Percentiles rank a stretch among this genome's conserved stretches.
These are phyloP conservation scores for Pleurotus salmoneostramineus DNA, from an alignment of 768 basidiomycete genomes.

Conservation along the genomic window DNA sequence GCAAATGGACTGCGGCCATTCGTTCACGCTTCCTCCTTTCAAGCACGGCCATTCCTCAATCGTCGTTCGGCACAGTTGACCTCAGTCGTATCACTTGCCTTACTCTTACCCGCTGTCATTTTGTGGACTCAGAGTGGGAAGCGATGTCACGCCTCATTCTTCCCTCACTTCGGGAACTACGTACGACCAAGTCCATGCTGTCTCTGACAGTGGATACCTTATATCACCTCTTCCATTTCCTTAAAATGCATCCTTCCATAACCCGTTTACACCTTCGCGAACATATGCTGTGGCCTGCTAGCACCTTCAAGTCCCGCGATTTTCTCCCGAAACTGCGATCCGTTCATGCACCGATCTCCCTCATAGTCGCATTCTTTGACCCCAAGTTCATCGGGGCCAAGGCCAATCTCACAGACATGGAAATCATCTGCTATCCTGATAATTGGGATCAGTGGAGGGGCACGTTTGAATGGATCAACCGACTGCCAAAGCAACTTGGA, in stretches of 20 bases:
- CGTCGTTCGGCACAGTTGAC: neutral
- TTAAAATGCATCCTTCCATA: constrained; percentile 20
- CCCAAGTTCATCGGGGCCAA: neutral
- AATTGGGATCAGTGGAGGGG: neutral
- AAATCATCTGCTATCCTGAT: neutral
- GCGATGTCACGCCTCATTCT: constrained; percentile 11
- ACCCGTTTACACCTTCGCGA: constrained; percentile 12
- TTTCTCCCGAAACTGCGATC: constrained; percentile 14
- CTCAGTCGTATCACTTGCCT: neutral
- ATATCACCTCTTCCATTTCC: constrained; percentile 16
- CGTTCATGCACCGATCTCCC: constrained; percentile 6
- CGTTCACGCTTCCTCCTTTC: too few species aligned
- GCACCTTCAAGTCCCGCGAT: constrained; percentile 2
- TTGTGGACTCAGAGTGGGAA: neutral
- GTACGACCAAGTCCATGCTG: constrained; percentile 8
- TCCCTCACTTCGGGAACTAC: constrained; percentile 15
- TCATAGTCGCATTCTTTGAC: neutral
- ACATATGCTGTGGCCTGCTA: neutral
- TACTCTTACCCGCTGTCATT: neutral
- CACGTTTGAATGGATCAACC: too few species aligned
- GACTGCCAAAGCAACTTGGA: too few species aligned
- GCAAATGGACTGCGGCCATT: too few species aligned
- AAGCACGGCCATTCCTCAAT: neutral
- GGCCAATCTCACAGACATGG: neutral
- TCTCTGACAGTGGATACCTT: constrained; percentile 18